phyloP scores from a whole-genome alignment of 495 filamentous ascomycete genomes.

The Penicillium desertorum region DNA sequence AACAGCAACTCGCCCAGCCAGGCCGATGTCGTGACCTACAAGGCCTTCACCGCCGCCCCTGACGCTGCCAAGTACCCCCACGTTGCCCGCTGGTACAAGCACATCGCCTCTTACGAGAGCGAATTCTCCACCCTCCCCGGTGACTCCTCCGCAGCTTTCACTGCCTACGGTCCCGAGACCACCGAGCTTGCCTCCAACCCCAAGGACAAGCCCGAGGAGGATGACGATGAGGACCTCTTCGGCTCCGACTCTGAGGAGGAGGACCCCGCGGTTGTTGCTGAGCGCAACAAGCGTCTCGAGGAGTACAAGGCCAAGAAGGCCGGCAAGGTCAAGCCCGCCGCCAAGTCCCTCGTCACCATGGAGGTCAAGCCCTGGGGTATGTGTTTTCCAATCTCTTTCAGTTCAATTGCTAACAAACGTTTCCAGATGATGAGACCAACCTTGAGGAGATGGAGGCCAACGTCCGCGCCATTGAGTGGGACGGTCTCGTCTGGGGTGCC shows the following conservation, averaged over 20 bases:
- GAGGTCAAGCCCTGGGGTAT: conserved; percentile 99
- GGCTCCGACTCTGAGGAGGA: conserved; percentile 87
- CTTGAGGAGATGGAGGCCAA: conserved; percentile 76
- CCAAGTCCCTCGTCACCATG: conserved; percentile 92
- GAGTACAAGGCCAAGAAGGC: conserved; percentile 99
- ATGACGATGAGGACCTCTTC: conserved; percentile 78
- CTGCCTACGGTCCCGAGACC: conserved; percentile 86
- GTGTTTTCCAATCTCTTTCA: conserved; percentile 36
- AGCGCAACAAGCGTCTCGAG: conserved; percentile 83
- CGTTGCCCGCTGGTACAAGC: conserved; percentile 97
- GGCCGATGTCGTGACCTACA: conserved; percentile 93
- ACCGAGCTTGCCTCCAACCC: conserved; percentile 74
- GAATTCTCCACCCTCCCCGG: conserved; percentile 90
- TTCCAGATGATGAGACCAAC: conserved; percentile 85
- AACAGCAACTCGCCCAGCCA: conserved; percentile 79
- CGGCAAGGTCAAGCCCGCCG: conserved; percentile 80
- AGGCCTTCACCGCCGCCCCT: conserved; percentile 75
- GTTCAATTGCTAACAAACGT: conserved; percentile 29
- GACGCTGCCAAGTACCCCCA: conserved; percentile 85
- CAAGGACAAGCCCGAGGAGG: conserved; percentile 75
- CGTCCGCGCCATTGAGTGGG: conserved; percentile 84
- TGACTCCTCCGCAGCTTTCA: conserved; percentile 84
- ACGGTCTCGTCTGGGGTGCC: conserved; percentile 94
- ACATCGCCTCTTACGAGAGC: conserved; percentile 85
- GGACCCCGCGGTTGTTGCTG: conserved; percentile 75